Base-by-base conservation (phyloP, 257 asterid genomes). In the Solanum medicagineum region DNA sequence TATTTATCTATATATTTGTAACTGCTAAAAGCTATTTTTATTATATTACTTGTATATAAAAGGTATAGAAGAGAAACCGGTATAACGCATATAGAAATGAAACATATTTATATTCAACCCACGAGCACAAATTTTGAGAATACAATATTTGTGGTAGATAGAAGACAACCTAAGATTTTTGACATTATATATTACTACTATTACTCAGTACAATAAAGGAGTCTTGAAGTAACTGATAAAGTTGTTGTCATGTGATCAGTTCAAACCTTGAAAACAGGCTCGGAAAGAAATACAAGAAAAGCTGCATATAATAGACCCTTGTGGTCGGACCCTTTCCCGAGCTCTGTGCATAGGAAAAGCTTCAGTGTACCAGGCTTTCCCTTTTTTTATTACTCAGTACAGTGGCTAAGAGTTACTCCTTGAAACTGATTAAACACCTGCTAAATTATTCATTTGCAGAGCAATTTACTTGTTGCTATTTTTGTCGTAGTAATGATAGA, bases 401-500 rank as follows among this genome's bases (percentile, higher is more conserved):
- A 36, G 56, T 42, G 44, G 80, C 17, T 44, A 42, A 73, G 6
- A 22, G 57, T 73, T 73, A 13, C 11, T 45, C n/a, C 3, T 45
- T 71, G 81, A 26, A 6, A 4, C 69, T 60, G 36, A 73, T 44
- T 29, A 7, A 29, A 14, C 7, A 29, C 3, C 75, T 68, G 47
- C 47, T 68, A 32, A 5, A 65, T 65, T 40, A 68, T 3, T 8
- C 10, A 8, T 42, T 70, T 42, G 80, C 80, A 20, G 80, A 71
- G 40, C 12, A 49, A 49, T 7, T 47, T 22, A 75, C 15, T 24
- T 75, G 62, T 42, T 55, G 42, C 59, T 87, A 85, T 91, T 93
- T 26, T 90, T 90, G 63, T 94, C 93, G 60, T 90, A 91, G 91
- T 91, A 93, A 86, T 94, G 94, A 84, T 93, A 93, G 24, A 87